These are phyloP conservation scores for Colletotrichum sp. DNA, from an alignment of 2,329 filamentous ascomycete species.

Conservation along the genomic window DNA sequence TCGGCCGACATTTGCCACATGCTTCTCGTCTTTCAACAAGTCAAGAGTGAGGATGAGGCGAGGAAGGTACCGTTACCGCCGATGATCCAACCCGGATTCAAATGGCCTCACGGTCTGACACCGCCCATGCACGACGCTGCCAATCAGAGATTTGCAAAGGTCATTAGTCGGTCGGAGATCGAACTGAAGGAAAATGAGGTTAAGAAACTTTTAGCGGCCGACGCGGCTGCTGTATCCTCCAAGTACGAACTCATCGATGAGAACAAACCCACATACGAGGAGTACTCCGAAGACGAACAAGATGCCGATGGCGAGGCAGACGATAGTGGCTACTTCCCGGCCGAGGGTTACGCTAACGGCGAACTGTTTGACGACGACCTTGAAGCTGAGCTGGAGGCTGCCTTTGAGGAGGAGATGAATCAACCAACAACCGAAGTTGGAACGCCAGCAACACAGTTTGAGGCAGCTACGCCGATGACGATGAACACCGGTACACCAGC, in stretches of 20 bases:
- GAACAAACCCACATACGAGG: slow-evolving; percentile 38
- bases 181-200: slow-evolving; percentile 85
- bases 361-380: slow-evolving; percentile 51
- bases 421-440: slow-evolving; percentile 37
- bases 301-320: slow-evolving; percentile 51
- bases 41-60: slow-evolving; percentile 71
- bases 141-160: slow-evolving; percentile 83
- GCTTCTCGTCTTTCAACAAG: slow-evolving; percentile 76
- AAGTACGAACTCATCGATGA: slow-evolving; percentile 71
- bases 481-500: slow-evolving; percentile 50
- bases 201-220: slow-evolving; percentile 73
- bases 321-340: slow-evolving; percentile 45
- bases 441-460: slow-evolving; percentile 47
- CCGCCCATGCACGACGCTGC: slow-evolving; percentile 87
- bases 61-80: slow-evolving; percentile 70
- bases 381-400: slow-evolving; percentile 60
- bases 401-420: slow-evolving; percentile 54
- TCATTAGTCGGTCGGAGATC: slow-evolving; percentile 82
- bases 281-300: slow-evolving; percentile 66
- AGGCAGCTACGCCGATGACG: slow-evolving; percentile 50
- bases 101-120: slow-evolving; percentile 85
- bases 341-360: slow-evolving; percentile 30
- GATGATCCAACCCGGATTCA: slow-evolving; percentile 72
- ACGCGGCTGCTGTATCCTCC: slow-evolving; percentile 65
- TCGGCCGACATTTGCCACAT: slow-evolving; percentile 89